Percentiles rank a stretch among this genome's conserved stretches.
These are phyloP conservation scores for Hygrocybe punicea DNA, from an alignment of 768 basidiomycete species.

Conservation along the genomic window DNA sequence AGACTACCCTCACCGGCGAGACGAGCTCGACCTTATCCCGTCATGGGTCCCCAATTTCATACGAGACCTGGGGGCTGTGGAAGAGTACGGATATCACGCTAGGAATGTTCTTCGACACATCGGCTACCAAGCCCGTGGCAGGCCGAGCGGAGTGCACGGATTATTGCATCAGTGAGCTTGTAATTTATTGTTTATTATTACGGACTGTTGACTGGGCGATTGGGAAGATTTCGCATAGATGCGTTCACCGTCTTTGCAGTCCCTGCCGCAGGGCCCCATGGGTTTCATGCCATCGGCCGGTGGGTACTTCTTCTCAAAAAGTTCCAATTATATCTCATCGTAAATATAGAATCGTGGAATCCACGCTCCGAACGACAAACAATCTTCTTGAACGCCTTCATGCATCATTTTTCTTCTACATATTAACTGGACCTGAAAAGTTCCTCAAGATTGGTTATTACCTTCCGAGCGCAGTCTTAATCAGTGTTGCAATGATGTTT, in stretches of 20 bases:
- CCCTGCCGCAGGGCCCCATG: constrained; percentile 88
- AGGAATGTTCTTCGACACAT: constrained; percentile 69
- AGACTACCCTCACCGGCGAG: constrained; percentile 34
- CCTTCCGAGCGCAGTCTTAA: constrained; percentile 80
- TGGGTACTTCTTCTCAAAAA: constrained; percentile 32
- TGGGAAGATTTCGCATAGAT: constrained; percentile 82
- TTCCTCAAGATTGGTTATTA: constrained; percentile 92
- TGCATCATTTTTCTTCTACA: constrained; percentile 96
- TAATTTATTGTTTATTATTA: background rate
- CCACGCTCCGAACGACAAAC: constrained; percentile 83
- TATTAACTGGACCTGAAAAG: constrained; percentile 56
- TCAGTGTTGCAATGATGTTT: constrained; percentile 84
- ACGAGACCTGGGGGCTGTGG: constrained; percentile 41
- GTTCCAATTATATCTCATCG: constrained; percentile 1
- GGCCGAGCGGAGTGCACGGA: constrained; percentile 84
- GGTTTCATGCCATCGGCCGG: constrained; percentile 91
- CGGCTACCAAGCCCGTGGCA: constrained; percentile 72
- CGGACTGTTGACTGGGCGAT: constrained; percentile 2
- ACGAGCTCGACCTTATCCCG: constrained; percentile 31
- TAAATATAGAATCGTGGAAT: constrained; percentile 69
- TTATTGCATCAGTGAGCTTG: constrained; percentile 72
- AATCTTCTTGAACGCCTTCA: constrained; percentile 95
- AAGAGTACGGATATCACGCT: constrained; percentile 55
- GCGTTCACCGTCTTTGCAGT: constrained; percentile 87
- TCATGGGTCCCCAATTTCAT: constrained; percentile 48